Evolutionary conservation across 352 stramenopile species (phyloP), one percentile per base, ranked within the genome.

Genomic region (Phytophthora uliginosa): DNA sequence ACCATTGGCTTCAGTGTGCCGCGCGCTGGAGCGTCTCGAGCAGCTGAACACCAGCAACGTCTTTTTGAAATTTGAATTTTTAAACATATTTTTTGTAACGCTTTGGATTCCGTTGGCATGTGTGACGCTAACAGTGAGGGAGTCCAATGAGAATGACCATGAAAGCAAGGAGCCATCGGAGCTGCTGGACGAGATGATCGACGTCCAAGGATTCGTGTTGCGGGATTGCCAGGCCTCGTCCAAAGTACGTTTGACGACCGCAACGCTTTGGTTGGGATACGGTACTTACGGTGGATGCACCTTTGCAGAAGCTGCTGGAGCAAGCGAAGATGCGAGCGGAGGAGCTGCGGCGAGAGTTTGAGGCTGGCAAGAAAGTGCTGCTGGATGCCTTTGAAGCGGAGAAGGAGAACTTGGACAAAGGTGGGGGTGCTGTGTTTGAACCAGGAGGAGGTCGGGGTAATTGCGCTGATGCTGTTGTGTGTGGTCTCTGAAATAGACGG

Each of bases 371-470:
- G 59, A 74, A 86, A 55, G 69, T 70, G 53, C 76, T 95, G 55
- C 52, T 90, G 50, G 76, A 86, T 63, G 79, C 78, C 3, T 66
- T 94, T 3, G 62, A 85, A n/a, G 83, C 81, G 4, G 83, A 92
- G 62, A 91, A 91, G 48, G 84, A 89, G 53, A 90, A 87, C 40
- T 31, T 84, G 13, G 71, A 72, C 9, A 71, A 78, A 60, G 70
- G 83, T 69, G 45, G 17, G 47, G 20, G n/a, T 22, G 55, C 12
- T 47, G 13, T 33, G 7, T 55, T 26, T n/a, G 12, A 6, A 20
- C 3, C 7, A 50, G 42, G 7, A 50, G 13, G 40, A 20, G 42
- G 6, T 45, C 38, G 38, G 15, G 36, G 40, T 1, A 22, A 9
- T 48, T 59, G 8, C 3, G 58, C 65, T 75, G 28, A 73, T 50